These are phyloP conservation scores for Hemisphaericaspora lyxosophila DNA, from an alignment of 1,139 yeast species.

Conservation along the genomic window DNA sequence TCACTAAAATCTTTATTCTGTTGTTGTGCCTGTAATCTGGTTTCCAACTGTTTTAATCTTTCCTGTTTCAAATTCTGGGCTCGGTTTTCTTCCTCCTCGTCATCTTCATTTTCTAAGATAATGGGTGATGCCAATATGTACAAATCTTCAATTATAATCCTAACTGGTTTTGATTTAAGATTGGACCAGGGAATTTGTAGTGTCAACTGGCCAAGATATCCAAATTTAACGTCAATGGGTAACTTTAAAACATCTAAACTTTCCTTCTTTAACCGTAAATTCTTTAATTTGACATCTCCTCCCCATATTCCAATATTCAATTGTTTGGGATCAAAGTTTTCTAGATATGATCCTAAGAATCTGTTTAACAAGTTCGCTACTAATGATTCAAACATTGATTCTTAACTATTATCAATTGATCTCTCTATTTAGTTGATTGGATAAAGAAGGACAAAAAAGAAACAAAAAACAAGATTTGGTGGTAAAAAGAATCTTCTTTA, in stretches of 20 bases:
- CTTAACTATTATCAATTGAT: background rate
- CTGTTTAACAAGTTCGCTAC: conserved; percentile 56
- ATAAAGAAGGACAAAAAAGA: background rate
- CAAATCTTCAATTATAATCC: conserved; percentile 84
- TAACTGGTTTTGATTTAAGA: conserved; percentile 88
- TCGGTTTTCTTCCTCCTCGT: conserved; percentile 65
- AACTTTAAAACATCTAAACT: conserved; percentile 82
- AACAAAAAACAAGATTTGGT: background rate
- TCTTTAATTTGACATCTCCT: conserved; percentile 87
- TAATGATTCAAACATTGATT: conserved; percentile 53
- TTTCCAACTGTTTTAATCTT: conserved; percentile 67
- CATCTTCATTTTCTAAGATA: conserved; percentile 50
- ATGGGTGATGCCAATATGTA: conserved; percentile 80
- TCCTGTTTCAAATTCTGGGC: conserved; percentile 67
- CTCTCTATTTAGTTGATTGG: conserved; percentile 2
- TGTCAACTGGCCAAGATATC: conserved; percentile 86
- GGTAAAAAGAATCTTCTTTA: background rate
- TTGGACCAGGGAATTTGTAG: conserved; percentile 97
- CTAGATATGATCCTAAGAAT: conserved; percentile 72
- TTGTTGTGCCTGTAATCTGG: conserved; percentile 47
- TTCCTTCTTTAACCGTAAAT: conserved; percentile 74
- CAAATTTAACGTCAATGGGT: conserved; percentile 88
- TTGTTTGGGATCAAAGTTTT: conserved; percentile 93
- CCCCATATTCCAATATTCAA: conserved; percentile 96
- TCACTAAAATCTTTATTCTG: conserved; percentile 42